Evolutionary conservation across 2,329 filamentous ascomycete genomes (phyloP), one percentile per base, ranked within the genome.

Genomic region (Eurotiales sp.): DNA sequence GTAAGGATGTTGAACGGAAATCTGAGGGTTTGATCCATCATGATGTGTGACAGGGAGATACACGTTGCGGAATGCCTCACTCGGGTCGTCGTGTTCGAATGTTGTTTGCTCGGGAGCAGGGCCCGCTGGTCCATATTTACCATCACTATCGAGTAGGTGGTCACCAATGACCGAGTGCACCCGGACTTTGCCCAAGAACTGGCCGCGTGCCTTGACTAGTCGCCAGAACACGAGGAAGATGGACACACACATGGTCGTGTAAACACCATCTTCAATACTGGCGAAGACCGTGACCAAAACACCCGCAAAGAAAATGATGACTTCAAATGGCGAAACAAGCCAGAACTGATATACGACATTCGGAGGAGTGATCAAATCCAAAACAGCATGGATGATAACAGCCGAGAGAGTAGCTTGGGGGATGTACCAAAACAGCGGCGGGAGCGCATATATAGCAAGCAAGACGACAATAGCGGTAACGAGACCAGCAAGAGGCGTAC

Each of bases 311-410:
- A 96, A 99, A 65, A 97, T 90, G 44, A 93, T 61, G 0, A 95
- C 88, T 66, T 99, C 93, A 2, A 96, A 66, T 0, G 93, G 93
- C 0, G 90, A 93, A 5, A 96, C 88, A 37, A 85, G 82, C 92
- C 92, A 99, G 74, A 97, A 99, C 62, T 93, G 87, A 69, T 96
- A 96, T 11, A 97, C 80, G 0, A 87, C 91, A 66, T 95, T 90
- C 4, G 92, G 92, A 0, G 90, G 85, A 0, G 91, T 95, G 66
- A 97, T 88, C 50, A 99, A 74, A 66, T 97, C 92, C 52, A 88
- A 88, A 2, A 97, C 92, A 2, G 93, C 93, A 67, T 97, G 92
- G 56, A 97, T 96, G 58, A 97, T 96, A 64, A 97, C 89, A 22
- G 85, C 93, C 0, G 91, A 80, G 2, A 97, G 80, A 3, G 85